Evolutionary conservation across 164 flowering plant genomes (phyloP).

Genomic region (Taxillus chinensis): DNA sequence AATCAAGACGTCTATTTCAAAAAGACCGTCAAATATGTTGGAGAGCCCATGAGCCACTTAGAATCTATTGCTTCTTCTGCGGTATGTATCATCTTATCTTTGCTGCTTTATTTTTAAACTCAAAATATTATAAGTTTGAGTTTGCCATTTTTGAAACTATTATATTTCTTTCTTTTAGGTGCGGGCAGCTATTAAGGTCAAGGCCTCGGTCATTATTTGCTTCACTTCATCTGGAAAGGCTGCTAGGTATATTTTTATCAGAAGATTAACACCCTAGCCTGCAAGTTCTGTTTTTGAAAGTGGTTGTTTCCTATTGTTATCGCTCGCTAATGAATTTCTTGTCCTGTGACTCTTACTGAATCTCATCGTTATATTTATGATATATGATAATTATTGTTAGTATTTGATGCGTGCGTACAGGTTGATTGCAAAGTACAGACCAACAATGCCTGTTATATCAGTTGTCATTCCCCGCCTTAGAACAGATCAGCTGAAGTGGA

Average conservation of each 20-base stretch:
- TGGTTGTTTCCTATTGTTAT: too few species aligned
- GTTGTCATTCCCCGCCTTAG: constrained; percentile 83
- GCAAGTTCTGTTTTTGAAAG: too few species aligned
- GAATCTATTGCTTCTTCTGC: constrained; percentile 68
- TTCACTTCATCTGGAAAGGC: constrained; percentile 93
- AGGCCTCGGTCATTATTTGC: constrained; percentile 77
- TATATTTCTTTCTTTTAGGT: constrained; percentile 33
- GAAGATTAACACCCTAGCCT: too few species aligned
- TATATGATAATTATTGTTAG: too few species aligned
- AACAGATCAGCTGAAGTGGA: constrained; percentile 79
- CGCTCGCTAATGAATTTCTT: too few species aligned
- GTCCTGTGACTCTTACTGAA: too few species aligned
- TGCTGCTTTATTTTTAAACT: neutral
- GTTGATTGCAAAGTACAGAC: constrained; percentile 85
- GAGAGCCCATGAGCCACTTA: constrained; percentile 61
- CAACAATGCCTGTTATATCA: constrained; percentile 87
- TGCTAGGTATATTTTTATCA: constrained; percentile 47
- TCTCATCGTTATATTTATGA: too few species aligned
- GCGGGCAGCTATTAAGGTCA: constrained; percentile 78
- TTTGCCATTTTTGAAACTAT: neutral
- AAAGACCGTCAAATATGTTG: constrained; percentile 55
- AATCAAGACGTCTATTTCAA: constrained; percentile 56
- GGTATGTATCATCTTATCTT: constrained; percentile 16
- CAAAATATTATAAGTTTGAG: neutral
- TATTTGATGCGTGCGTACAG: constrained; percentile 24